Conservation (phyloP, 148 eudicot species). For the Amaranthus cruentus region DNA sequence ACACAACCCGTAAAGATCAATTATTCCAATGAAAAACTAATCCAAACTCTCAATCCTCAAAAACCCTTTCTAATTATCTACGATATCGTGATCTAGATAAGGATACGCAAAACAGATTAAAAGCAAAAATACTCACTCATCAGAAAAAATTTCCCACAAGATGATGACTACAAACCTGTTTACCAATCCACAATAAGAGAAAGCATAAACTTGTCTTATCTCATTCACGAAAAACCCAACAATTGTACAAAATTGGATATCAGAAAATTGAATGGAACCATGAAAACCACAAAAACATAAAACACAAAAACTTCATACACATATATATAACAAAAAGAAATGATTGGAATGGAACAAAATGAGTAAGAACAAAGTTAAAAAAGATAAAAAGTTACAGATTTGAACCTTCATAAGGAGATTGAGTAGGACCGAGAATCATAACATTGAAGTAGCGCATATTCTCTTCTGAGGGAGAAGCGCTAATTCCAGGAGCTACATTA, state of each 20-base stretch:
- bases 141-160: not conserved
- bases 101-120: too few relatives aligned
- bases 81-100: not conserved
- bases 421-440: slow-evolving; percentile 92
- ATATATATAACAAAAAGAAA: slow-evolving; percentile 1
- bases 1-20: not conserved
- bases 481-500: slow-evolving; percentile 85
- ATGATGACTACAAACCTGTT: not conserved
- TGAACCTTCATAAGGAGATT: slow-evolving; percentile 95
- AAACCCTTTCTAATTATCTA: not conserved
- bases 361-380: not conserved
- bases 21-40: not conserved
- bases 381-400: not conserved
- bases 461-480: slow-evolving; percentile 95
- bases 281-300: not conserved
- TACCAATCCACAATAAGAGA: not conserved
- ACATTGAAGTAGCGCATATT: slow-evolving; percentile 95
- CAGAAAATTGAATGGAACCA: not conserved
- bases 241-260: not conserved
- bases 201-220: too few relatives aligned
- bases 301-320: not conserved
- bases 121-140: not conserved
- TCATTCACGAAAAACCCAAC: not conserved
- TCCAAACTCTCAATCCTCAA: not conserved
- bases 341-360: not conserved